Percentiles rank a stretch among this genome's conserved stretches.
These are phyloP conservation scores for Yamadazyma sp. DNA, from an alignment of 1,139 yeast genomes.

Conservation along the genomic window DNA sequence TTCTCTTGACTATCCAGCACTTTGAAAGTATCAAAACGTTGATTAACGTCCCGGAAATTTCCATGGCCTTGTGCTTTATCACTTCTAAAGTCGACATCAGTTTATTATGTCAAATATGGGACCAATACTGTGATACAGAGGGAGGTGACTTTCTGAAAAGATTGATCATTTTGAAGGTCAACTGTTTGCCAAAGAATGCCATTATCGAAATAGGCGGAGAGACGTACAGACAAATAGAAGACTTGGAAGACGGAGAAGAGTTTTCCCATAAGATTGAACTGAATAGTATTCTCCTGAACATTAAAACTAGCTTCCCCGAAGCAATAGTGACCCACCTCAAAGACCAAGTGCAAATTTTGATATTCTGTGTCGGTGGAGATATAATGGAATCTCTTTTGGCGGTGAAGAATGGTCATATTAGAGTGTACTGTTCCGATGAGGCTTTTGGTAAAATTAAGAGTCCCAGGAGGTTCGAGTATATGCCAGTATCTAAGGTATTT, in stretches of 20 bases:
- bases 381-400: slow-evolving; percentile 14
- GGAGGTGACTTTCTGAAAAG: slow-evolving; percentile 10
- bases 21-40: slow-evolving; percentile 61
- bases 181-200: slow-evolving; percentile 68
- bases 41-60: slow-evolving; percentile 44
- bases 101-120: slow-evolving; percentile 40
- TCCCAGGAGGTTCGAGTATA: slow-evolving; percentile 18
- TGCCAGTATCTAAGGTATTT: slow-evolving; percentile 27
- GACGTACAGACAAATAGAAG: slow-evolving; percentile 38
- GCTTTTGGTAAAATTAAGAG: slow-evolving; percentile 1
- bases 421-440: slow-evolving; percentile 10
- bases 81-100: slow-evolving; percentile 30
- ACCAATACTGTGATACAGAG: slow-evolving; percentile 23
- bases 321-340: slow-evolving; percentile 5
- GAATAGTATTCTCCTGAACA: slow-evolving; percentile 4
- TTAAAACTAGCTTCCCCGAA: slow-evolving; percentile 5
- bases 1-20: slow-evolving; percentile 69
- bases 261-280: slow-evolving; percentile 28
- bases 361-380: slow-evolving; percentile 10
- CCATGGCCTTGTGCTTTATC: slow-evolving; percentile 57
- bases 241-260: slow-evolving; percentile 42
- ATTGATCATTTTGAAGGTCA: slow-evolving; percentile 58
- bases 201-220: slow-evolving; percentile 78
- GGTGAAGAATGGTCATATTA: slow-evolving; percentile 4
- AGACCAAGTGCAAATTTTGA: slow-evolving; percentile 7